A percentile compares a stretch with the other conserved stretches of the same genome.
Conservation (phyloP, 2,329 filamentous ascomycete species). For the Geosmithia flava region DNA sequence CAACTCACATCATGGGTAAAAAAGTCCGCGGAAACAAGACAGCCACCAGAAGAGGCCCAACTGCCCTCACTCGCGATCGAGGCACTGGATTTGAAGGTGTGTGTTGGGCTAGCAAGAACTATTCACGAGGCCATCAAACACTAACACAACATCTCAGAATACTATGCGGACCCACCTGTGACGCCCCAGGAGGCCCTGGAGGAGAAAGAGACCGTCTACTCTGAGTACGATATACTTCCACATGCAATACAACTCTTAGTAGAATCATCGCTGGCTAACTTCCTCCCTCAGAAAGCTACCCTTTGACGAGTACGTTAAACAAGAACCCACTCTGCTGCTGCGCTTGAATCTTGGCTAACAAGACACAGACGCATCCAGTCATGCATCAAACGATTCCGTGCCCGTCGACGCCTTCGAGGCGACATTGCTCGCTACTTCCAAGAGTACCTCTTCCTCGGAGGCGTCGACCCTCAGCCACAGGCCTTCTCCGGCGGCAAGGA, state of each 20-base stretch:
- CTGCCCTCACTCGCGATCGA: constrained; percentile 26
- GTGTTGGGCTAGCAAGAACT: background rate
- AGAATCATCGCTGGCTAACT: constrained; percentile 4
- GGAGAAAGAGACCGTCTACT: constrained; percentile 55
- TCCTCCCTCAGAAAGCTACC: constrained; percentile 26
- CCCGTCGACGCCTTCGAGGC: constrained; percentile 59
- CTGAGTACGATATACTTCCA: constrained; percentile 31
- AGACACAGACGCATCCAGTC: constrained; percentile 60
- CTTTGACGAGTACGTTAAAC: constrained; percentile 39
- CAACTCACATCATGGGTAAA: background rate
- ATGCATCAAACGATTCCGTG: constrained; percentile 71
- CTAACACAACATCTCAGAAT: constrained; percentile 33
- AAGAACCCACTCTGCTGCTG: background rate
- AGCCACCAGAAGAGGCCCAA: constrained; percentile 20
- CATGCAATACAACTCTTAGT: background rate
- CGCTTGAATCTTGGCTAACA: background rate
- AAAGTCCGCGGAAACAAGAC: background rate
- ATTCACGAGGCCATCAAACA: background rate
- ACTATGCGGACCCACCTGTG: constrained; percentile 67
- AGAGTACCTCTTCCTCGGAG: constrained; percentile 74
- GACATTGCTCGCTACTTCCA: constrained; percentile 55
- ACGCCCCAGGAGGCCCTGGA: constrained; percentile 55
- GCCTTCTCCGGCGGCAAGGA: constrained; percentile 50
- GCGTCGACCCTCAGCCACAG: constrained; percentile 46
- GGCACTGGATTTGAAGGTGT: constrained; percentile 60